These are phyloP conservation scores for Inosperma sp. DNA, from an alignment of 768 basidiomycete species.

Conservation along the genomic window DNA sequence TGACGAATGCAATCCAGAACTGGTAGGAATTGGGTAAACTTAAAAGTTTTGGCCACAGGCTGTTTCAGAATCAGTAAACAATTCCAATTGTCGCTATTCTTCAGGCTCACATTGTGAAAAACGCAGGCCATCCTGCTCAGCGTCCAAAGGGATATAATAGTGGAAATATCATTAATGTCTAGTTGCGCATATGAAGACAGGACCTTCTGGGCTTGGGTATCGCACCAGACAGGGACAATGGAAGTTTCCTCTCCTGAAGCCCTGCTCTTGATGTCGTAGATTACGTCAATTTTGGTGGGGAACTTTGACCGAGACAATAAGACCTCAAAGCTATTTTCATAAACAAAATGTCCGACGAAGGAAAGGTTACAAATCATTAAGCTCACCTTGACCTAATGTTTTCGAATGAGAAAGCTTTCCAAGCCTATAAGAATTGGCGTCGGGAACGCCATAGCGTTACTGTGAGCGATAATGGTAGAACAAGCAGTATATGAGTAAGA, in stretches of 20 bases:
- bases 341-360: background rate
- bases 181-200: slow-evolving; percentile 19
- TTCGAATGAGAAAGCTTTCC: slow-evolving; percentile 24
- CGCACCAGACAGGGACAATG: slow-evolving; percentile 18
- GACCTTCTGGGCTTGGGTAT: slow-evolving; percentile 17
- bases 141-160: slow-evolving; percentile 20
- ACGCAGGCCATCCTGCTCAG: slow-evolving; percentile 16
- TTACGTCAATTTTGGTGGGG: slow-evolving; percentile 20
- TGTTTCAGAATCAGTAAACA: background rate
- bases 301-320: slow-evolving; percentile 15
- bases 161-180: slow-evolving; percentile 20
- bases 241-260: slow-evolving; percentile 10
- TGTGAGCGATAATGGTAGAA: too few species aligned
- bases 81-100: background rate
- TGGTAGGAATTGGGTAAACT: slow-evolving; percentile 17
- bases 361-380: too few species aligned
- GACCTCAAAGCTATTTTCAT: slow-evolving; percentile 19
- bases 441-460: too few species aligned
- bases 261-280: slow-evolving; percentile 15
- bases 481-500: too few species aligned
- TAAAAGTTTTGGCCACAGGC: slow-evolving; percentile 24
- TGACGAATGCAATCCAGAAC: slow-evolving; percentile 24
- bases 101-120: slow-evolving; percentile 22
- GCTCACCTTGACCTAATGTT: slow-evolving; percentile 20
- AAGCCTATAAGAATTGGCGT: slow-evolving; percentile 19